phyloP scores from a whole-genome alignment of 2,329 filamentous ascomycete genomes.

The Fusarium camptoceras region DNA sequence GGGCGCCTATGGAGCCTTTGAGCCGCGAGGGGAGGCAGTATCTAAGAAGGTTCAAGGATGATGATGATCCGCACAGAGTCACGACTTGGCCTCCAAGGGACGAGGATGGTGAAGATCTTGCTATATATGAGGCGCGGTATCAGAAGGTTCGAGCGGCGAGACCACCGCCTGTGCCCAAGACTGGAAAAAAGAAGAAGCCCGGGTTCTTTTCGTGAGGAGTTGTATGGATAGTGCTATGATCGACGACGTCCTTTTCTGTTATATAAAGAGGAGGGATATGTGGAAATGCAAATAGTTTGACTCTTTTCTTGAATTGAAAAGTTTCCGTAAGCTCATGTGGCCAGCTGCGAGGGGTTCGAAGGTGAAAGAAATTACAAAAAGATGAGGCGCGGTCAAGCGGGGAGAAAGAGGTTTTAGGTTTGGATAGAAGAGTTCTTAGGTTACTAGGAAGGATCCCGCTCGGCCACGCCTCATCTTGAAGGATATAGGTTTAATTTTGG shows the following conservation, averaged over 20 bases:
- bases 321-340: too few relatives aligned
- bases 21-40: slow-evolving; percentile 10
- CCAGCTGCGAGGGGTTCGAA: not conserved
- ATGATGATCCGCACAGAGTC: slow-evolving; percentile 1
- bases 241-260: too few relatives aligned
- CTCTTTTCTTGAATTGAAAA: too few relatives aligned
- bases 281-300: too few relatives aligned
- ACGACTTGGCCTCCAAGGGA: slow-evolving; percentile 22
- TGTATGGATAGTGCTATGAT: too few relatives aligned
- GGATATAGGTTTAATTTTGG: not conserved
- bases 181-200: too few relatives aligned
- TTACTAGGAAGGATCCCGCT: not conserved
- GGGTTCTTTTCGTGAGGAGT: too few relatives aligned
- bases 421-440: not conserved
- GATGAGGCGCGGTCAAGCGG: not conserved
- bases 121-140: not conserved
- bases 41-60: slow-evolving; percentile 1
- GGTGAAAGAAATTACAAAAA: not conserved
- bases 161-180: too few relatives aligned
- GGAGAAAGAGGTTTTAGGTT: not conserved
- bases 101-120: slow-evolving; percentile 6
- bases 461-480: not conserved
- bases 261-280: too few relatives aligned
- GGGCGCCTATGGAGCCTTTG: not conserved
- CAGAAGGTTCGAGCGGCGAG: too few relatives aligned